Percentiles rank a stretch among this genome's conserved stretches.
phyloP scores from a whole-genome alignment of 805 yeast species.

The Maudiozyma bulderi region DNA sequence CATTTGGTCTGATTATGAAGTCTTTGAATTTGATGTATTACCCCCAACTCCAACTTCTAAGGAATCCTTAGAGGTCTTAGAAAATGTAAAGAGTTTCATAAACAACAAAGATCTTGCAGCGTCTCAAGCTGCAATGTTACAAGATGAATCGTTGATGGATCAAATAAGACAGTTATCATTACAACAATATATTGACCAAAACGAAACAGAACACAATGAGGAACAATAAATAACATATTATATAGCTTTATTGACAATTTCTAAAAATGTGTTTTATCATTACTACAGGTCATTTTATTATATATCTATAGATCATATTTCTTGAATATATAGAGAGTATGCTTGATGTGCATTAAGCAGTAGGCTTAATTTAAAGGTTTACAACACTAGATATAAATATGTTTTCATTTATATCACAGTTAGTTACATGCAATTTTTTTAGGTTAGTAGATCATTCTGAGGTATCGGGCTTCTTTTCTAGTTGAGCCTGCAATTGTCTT shows the following conservation, averaged over 20 bases:
- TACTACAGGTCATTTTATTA: too few species aligned
- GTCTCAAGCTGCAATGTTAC: slow-evolving; percentile 20
- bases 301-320: background rate
- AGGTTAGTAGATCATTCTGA: background rate
- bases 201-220: slow-evolving; percentile 7
- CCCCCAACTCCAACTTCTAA: slow-evolving; percentile 45
- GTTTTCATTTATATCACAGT: too few species aligned
- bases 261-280: background rate
- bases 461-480: background rate
- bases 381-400: too few species aligned
- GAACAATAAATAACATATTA: background rate
- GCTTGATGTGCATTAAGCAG: too few species aligned
- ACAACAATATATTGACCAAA: slow-evolving; percentile 24
- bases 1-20: slow-evolving; percentile 53
- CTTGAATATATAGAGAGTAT: too few species aligned
- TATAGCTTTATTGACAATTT: background rate
- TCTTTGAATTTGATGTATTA: slow-evolving; percentile 60
- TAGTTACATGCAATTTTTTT: too few species aligned
- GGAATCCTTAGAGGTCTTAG: slow-evolving; percentile 29
- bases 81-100: slow-evolving; percentile 28
- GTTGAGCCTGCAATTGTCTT: slow-evolving; percentile 3
- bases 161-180: slow-evolving; percentile 27
- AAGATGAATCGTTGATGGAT: slow-evolving; percentile 26
- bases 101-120: slow-evolving; percentile 23
- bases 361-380: too few species aligned